A percentile compares a stretch with the other conserved stretches of the same genome.
These are phyloP conservation scores for Nannochloris sp. DNA, from an alignment of 139 green algal species.

Conservation along the genomic window DNA sequence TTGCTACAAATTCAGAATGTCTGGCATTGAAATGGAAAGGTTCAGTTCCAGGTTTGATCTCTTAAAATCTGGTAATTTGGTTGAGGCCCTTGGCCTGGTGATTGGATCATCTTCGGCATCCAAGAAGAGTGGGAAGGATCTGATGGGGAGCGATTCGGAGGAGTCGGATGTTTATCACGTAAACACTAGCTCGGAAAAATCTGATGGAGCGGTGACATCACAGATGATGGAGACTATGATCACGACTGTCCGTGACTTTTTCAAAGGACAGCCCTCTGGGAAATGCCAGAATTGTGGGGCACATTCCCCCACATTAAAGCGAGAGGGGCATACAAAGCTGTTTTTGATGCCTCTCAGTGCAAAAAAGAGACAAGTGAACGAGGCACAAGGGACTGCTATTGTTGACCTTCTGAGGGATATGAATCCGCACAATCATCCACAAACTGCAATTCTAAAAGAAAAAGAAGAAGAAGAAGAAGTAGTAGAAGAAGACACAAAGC, in stretches of 20 bases:
- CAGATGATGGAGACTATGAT: slow-evolving; percentile 50
- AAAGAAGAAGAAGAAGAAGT: slow-evolving; percentile 13
- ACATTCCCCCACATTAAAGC: slow-evolving; percentile 39
- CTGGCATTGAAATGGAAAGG: slow-evolving; percentile 40
- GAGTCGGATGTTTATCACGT: too few species aligned
- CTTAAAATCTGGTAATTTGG: slow-evolving; percentile 40
- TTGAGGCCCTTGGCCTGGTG: slow-evolving; percentile 27
- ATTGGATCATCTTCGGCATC: slow-evolving; percentile 19
- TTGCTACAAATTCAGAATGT: slow-evolving; percentile 85
- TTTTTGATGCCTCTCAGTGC: slow-evolving; percentile 44
- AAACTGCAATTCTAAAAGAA: neutral
- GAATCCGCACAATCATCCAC: slow-evolving; percentile 13
- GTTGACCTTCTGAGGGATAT: slow-evolving; percentile 17
- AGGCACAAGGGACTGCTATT: slow-evolving; percentile 31
- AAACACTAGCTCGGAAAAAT: too few species aligned
- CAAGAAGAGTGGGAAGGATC: slow-evolving; percentile 20
- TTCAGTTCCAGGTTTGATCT: slow-evolving; percentile 25
- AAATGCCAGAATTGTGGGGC: slow-evolving; percentile 80
- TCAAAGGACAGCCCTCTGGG: slow-evolving; percentile 37
- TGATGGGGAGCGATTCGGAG: neutral
- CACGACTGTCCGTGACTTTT: slow-evolving; percentile 61
- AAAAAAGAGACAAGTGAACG: slow-evolving; percentile 41
- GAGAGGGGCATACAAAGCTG: slow-evolving; percentile 53
- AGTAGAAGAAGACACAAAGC: slow-evolving; percentile 1
- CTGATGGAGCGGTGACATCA: neutral